Evolutionary conservation across 495 filamentous ascomycete genomes (phyloP).

Genomic region (Neurospora cerealis): DNA sequence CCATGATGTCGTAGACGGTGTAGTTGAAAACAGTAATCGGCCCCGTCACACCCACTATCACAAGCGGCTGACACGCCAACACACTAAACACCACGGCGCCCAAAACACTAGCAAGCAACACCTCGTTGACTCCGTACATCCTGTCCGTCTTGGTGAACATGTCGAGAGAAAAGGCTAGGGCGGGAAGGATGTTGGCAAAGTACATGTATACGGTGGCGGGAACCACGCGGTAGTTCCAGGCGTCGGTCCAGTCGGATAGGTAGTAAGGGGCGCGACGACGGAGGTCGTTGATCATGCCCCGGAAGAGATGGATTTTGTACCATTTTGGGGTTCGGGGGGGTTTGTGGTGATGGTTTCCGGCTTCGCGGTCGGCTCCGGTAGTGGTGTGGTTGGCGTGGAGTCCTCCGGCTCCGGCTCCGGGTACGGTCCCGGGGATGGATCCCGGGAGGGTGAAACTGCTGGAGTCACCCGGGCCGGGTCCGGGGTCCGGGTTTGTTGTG

Average conservation of each 20-base stretch:
- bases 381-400: conserved; percentile 7
- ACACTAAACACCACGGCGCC: conserved; percentile 68
- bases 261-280: conserved; percentile 65
- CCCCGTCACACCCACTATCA: conserved; percentile 86
- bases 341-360: neutral
- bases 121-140: conserved; percentile 79
- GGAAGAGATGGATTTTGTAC: conserved; percentile 51
- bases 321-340: conserved; percentile 21
- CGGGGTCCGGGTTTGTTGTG: neutral
- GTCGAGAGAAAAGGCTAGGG: conserved; percentile 73
- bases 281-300: conserved; percentile 68
- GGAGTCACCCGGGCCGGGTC: conserved; percentile 4
- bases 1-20: conserved; percentile 76
- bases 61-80: conserved; percentile 67
- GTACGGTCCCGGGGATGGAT: neutral
- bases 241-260: conserved; percentile 69
- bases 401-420: conserved; percentile 11
- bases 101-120: conserved; percentile 66
- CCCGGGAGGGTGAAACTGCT: neutral
- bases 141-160: conserved; percentile 75
- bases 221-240: conserved; percentile 76
- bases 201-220: conserved; percentile 83
- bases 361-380: conserved; percentile 5
- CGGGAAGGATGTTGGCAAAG: conserved; percentile 79
- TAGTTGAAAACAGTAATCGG: conserved; percentile 86